Percentiles rank a stretch among this genome's conserved stretches.
Conservation (phyloP, 2,329 filamentous ascomycete species). For the Alternaria viburni region DNA sequence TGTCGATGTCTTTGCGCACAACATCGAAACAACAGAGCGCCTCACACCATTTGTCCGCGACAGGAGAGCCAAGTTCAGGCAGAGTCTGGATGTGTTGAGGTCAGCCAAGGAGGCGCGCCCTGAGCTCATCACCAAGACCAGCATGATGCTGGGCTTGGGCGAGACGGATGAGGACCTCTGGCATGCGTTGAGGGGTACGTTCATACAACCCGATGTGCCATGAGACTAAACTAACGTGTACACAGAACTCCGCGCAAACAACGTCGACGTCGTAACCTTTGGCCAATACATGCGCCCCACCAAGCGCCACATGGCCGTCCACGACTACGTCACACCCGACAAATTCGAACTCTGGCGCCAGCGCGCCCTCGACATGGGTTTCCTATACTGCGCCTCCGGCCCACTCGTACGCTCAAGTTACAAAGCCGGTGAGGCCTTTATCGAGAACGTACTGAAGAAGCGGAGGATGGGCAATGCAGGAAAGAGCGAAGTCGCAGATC, state of each 20-base stretch:
- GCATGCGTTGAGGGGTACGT: slow-evolving; percentile 72
- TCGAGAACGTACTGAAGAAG: slow-evolving; percentile 96
- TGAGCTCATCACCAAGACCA: slow-evolving; percentile 95
- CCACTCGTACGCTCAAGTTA: slow-evolving; percentile 94
- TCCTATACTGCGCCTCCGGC: slow-evolving; percentile 94
- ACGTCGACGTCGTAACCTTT: slow-evolving; percentile 96
- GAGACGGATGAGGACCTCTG: slow-evolving; percentile 88
- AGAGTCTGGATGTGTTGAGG: slow-evolving; percentile 79
- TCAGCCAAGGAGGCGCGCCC: slow-evolving; percentile 80
- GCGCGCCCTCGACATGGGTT: slow-evolving; percentile 90
- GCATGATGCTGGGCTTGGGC: slow-evolving; percentile 93
- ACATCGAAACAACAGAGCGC: slow-evolving; percentile 92
- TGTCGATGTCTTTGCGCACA: slow-evolving; percentile 95
- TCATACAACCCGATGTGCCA: too few species aligned
- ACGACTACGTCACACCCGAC: slow-evolving; percentile 91
- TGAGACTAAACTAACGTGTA: slow-evolving; percentile 2
- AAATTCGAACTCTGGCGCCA: slow-evolving; percentile 91
- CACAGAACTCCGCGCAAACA: slow-evolving; percentile 74
- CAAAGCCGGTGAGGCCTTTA: slow-evolving; percentile 98
- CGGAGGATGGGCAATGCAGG: slow-evolving; percentile 23
- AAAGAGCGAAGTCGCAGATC: slow-evolving; percentile 15
- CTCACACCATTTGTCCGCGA: slow-evolving; percentile 91
- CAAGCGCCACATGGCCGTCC: slow-evolving; percentile 95
- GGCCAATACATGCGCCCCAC: slow-evolving; percentile 99
- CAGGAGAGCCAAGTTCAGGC: slow-evolving; percentile 84